phyloP scores from a whole-genome alignment of 306 rosid genomes.

The Medicago ruthenica region DNA sequence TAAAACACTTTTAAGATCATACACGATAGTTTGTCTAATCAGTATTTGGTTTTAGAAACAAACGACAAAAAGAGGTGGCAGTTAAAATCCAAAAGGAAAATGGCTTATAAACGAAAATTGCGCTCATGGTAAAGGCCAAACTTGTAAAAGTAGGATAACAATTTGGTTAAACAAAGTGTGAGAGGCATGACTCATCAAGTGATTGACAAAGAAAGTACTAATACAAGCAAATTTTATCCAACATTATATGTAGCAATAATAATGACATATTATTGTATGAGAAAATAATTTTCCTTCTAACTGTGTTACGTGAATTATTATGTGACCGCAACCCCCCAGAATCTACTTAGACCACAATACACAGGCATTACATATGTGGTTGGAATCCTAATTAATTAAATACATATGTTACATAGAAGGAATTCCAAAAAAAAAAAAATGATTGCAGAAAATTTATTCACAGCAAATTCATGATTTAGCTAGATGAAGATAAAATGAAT shows the following conservation, averaged over 20 bases:
- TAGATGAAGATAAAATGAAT: slow-evolving; percentile 36
- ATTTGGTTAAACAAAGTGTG: neutral
- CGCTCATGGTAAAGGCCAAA: neutral
- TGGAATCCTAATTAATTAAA: slow-evolving; percentile 38
- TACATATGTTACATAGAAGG: slow-evolving; percentile 34
- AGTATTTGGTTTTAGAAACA: slow-evolving; percentile 6
- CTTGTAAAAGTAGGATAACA: slow-evolving; percentile 13
- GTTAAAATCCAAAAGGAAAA: neutral
- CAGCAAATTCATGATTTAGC: slow-evolving; percentile 36
- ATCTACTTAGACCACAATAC: slow-evolving; percentile 38
- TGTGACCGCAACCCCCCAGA: slow-evolving; percentile 5
- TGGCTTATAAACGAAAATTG: neutral
- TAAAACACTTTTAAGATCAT: slow-evolving; percentile 7
- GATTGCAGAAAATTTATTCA: slow-evolving; percentile 36
- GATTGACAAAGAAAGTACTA: neutral
- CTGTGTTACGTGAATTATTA: slow-evolving; percentile 29
- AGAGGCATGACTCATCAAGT: neutral
- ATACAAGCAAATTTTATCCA: neutral
- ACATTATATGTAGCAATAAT: neutral
- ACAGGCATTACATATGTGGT: slow-evolving; percentile 10
- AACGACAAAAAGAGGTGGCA: neutral
- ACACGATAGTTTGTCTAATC: slow-evolving; percentile 15
- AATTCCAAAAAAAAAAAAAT: neutral
- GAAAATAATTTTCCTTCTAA: slow-evolving; percentile 26
- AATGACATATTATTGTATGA: slow-evolving; percentile 5